Evolutionary conservation across 352 stramenopile species (phyloP).

Genomic region (Pythium aquatile): DNA sequence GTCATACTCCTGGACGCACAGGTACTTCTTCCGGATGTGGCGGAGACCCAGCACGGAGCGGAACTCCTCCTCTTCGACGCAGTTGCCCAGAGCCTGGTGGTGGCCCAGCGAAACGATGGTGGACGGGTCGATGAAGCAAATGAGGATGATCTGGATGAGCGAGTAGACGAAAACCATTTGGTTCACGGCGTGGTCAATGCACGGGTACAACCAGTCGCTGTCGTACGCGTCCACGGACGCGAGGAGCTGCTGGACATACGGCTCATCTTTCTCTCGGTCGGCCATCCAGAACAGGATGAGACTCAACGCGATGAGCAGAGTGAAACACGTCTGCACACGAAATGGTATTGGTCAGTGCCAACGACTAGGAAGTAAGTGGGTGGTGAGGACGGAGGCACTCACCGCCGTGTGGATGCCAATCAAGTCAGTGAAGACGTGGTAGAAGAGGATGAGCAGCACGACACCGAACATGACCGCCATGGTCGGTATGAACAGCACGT

Average conservation of each 20-base stretch:
- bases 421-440: constrained; percentile 55
- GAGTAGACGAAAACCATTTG: constrained; percentile 79
- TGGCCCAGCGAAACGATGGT: constrained; percentile 72
- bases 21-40: constrained; percentile 57
- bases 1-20: constrained; percentile 80
- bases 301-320: constrained; percentile 45
- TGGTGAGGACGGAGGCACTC: neutral
- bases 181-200: constrained; percentile 79
- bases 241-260: constrained; percentile 49
- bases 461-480: constrained; percentile 47
- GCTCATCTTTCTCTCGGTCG: constrained; percentile 59
- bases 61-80: constrained; percentile 53
- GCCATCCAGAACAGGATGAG: constrained; percentile 69
- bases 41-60: constrained; percentile 58
- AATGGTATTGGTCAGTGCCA: neutral
- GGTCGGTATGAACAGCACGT: constrained; percentile 56
- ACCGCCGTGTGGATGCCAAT: constrained; percentile 56
- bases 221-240: constrained; percentile 72
- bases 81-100: constrained; percentile 76
- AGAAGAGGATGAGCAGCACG: constrained; percentile 63
- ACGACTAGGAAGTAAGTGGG: neutral
- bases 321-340: constrained; percentile 47
- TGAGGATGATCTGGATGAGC: constrained; percentile 53
- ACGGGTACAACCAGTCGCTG: constrained; percentile 78
- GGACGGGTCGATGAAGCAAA: constrained; percentile 59